phyloP scores from a whole-genome alignment of 768 basidiomycete species.

The Hygrophoropsis aurantiaca region DNA sequence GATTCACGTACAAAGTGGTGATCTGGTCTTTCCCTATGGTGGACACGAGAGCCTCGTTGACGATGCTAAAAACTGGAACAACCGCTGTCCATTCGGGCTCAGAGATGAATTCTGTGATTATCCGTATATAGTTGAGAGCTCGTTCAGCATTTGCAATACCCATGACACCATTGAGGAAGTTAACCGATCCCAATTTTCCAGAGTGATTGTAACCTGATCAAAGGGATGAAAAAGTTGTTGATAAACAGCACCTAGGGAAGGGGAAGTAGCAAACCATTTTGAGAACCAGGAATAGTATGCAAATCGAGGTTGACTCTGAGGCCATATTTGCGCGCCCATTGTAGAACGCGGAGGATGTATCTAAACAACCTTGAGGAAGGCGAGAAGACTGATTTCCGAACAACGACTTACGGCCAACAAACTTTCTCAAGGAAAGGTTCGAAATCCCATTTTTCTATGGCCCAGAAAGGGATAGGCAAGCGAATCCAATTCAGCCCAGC shows the following conservation, averaged over 20 bases:
- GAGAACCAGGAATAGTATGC: conserved; percentile 77
- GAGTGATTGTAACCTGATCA: conserved; percentile 55
- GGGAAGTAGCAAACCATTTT: conserved; percentile 51
- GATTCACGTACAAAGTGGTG: conserved; percentile 55
- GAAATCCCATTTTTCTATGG: conserved; percentile 68
- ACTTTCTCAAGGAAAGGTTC: conserved; percentile 78
- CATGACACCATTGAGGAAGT: conserved; percentile 72
- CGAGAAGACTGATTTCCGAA: background rate
- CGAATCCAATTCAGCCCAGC: conserved; percentile 87
- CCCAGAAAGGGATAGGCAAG: conserved; percentile 84
- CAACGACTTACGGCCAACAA: conserved; percentile 62
- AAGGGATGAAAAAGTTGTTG: background rate
- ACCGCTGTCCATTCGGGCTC: conserved; percentile 71
- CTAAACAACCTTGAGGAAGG: conserved; percentile 25
- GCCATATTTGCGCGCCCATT: conserved; percentile 89
- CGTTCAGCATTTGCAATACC: conserved; percentile 85
- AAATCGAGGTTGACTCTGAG: conserved; percentile 81
- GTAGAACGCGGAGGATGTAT: conserved; percentile 73
- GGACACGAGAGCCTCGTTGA: conserved; percentile 58
- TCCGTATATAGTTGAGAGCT: conserved; percentile 71
- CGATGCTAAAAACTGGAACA: conserved; percentile 57
- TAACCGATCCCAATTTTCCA: conserved; percentile 61
- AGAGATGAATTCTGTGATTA: conserved; percentile 77
- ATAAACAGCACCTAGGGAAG: background rate
- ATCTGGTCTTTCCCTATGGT: conserved; percentile 55